Conservation (phyloP, 2,329 filamentous ascomycete species). For the Botrytis paeoniae region DNA sequence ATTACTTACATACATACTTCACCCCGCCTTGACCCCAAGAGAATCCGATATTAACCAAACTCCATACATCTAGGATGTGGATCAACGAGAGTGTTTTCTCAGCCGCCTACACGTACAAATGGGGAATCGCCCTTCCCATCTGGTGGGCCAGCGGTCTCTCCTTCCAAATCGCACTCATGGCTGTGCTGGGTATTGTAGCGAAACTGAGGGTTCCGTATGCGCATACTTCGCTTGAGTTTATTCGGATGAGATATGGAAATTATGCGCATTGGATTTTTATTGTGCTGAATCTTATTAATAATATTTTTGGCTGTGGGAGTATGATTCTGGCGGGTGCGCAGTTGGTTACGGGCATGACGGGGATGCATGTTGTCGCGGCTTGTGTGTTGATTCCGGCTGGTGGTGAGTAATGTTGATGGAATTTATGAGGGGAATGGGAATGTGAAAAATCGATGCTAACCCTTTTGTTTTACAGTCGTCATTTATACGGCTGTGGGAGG, state of each 20-base stretch:
- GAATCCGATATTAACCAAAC: not conserved
- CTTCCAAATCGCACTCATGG: conserved; percentile 51
- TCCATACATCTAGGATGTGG: conserved; percentile 36
- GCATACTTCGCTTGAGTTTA: conserved; percentile 50
- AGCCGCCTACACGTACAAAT: conserved; percentile 58
- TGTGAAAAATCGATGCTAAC: not conserved
- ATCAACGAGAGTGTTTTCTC: conserved; percentile 44
- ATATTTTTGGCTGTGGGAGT: conserved; percentile 45
- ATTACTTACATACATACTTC: not conserved
- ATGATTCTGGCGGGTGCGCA: conserved; percentile 48
- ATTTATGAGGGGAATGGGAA: not conserved
- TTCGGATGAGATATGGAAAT: conserved; percentile 47
- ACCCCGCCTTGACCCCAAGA: not conserved
- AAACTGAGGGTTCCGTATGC: conserved; percentile 51
- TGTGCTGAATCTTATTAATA: conserved; percentile 43
- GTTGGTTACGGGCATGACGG: conserved; percentile 30
- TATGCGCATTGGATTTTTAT: conserved; percentile 43
- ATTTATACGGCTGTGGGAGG: conserved; percentile 27
- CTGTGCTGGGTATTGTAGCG: conserved; percentile 46
- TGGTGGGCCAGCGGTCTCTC: conserved; percentile 53
- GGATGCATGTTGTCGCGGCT: conserved; percentile 30
- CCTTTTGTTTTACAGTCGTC: conserved; percentile 29
- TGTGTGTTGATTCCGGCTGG: conserved; percentile 26
- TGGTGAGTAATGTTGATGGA: conserved; percentile 23
- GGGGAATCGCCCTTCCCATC: conserved; percentile 59